Conservation (phyloP, 1,139 yeast species). For the Pichia kudriavzevii region DNA sequence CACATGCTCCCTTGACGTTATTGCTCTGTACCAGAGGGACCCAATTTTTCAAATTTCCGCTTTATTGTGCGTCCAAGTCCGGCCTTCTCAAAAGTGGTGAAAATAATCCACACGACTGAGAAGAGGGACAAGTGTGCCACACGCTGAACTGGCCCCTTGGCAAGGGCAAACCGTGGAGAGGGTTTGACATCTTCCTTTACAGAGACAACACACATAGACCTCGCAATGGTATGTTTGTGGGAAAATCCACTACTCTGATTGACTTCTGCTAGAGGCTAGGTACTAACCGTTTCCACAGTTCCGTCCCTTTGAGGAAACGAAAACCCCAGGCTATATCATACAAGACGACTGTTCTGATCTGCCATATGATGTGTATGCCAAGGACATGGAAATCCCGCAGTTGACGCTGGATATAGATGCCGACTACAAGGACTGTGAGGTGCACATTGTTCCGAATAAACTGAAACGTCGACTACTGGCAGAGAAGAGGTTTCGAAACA, state of each 20-base stretch:
- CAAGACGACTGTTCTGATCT: slow-evolving; percentile 12
- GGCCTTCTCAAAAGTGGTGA: too few relatives aligned
- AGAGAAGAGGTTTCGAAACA: slow-evolving; percentile 4
- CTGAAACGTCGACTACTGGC: slow-evolving; percentile 4
- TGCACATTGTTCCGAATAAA: slow-evolving; percentile 7
- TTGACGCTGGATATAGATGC: slow-evolving; percentile 1
- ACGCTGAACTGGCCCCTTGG: too few relatives aligned
- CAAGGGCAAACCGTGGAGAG: too few relatives aligned
- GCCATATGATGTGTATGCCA: slow-evolving; percentile 9
- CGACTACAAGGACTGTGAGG: not conserved
- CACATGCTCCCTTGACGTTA: too few relatives aligned
- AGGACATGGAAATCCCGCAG: slow-evolving; percentile 9
- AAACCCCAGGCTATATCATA: slow-evolving; percentile 19
- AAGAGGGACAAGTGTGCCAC: too few relatives aligned
- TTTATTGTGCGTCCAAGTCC: too few relatives aligned
- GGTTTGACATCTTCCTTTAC: not conserved
- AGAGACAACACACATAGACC: not conserved
- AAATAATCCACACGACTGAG: too few relatives aligned
- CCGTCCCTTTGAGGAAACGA: slow-evolving; percentile 23
- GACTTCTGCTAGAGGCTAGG: too few relatives aligned
- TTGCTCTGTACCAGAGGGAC: too few relatives aligned
- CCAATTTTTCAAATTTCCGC: too few relatives aligned
- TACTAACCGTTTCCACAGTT: slow-evolving; percentile 13
- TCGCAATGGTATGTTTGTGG: not conserved
- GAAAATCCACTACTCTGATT: not conserved